phyloP scores from a whole-genome alignment of 1,284 basidiomycete species.

The Mycena sp. region DNA sequence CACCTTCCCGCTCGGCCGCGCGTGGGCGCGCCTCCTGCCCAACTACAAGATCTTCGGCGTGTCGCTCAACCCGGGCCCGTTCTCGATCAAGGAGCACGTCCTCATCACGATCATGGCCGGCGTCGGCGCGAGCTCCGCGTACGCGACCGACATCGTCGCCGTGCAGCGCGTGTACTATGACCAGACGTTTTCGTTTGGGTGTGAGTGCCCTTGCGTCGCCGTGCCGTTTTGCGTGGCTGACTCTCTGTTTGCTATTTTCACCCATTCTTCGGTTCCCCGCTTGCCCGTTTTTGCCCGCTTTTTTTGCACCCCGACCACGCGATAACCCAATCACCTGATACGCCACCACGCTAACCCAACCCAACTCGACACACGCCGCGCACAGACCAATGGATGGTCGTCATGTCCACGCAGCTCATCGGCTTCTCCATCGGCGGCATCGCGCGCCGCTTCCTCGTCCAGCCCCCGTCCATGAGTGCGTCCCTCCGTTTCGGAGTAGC shows the following conservation, averaged over 20 bases:
- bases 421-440: conserved; percentile 80
- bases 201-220: too few relatives aligned
- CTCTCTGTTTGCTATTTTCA: too few relatives aligned
- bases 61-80: conserved; percentile 52
- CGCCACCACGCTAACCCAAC: too few relatives aligned
- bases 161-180: conserved; percentile 68
- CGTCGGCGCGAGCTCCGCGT: conserved; percentile 52
- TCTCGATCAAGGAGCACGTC: conserved; percentile 54
- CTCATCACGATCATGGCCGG: conserved; percentile 43
- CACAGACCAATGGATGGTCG: conserved; percentile 72
- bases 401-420: conserved; percentile 76
- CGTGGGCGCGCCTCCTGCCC: conserved; percentile 50
- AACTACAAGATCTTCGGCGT: conserved; percentile 48
- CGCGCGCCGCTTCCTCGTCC: conserved; percentile 68
- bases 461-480: conserved; percentile 84
- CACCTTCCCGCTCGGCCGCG: conserved; percentile 52
- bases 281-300: too few relatives aligned
- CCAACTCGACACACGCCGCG: too few relatives aligned
- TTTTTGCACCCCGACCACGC: too few relatives aligned
- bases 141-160: conserved; percentile 58
- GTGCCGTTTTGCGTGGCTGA: too few relatives aligned
- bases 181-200: conserved; percentile 57
- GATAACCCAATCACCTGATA: too few relatives aligned
- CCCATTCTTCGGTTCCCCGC: too few relatives aligned
- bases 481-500: conserved; percentile 15